Evolutionary conservation across 2,329 filamentous ascomycete species (phyloP).

Genomic region (Aureobasidium sp.): DNA sequence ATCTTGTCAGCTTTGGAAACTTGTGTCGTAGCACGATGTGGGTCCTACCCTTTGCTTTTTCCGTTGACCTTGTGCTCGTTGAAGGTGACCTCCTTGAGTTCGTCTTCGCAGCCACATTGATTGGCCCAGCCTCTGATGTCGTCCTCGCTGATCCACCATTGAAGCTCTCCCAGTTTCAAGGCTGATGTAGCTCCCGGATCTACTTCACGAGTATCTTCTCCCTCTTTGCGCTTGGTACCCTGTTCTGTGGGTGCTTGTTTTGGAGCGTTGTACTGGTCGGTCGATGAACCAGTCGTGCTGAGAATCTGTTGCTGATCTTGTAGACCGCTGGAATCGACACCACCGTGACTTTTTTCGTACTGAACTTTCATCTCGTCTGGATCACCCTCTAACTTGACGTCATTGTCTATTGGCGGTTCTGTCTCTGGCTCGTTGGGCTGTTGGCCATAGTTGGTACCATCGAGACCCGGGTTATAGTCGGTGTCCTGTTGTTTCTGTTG

Average conservation of each 20-base stretch:
- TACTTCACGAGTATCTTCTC: conserved; percentile 39
- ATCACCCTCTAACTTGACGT: not conserved
- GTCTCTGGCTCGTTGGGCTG: conserved; percentile 19
- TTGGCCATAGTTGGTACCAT: conserved; percentile 18
- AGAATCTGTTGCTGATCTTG: conserved; percentile 19
- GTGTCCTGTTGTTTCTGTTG: conserved; percentile 22
- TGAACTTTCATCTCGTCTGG: conserved; percentile 14
- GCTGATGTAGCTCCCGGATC: conserved; percentile 59
- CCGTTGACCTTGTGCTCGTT: conserved; percentile 99
- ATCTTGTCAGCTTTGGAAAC: not conserved
- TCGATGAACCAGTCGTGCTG: conserved; percentile 33
- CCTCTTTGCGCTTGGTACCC: conserved; percentile 55
- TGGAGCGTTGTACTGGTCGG: conserved; percentile 28
- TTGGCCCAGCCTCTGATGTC: conserved; percentile 82
- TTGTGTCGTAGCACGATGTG: not conserved
- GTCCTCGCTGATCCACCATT: conserved; percentile 97
- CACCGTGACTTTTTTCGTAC: conserved; percentile 6
- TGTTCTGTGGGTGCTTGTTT: conserved; percentile 43
- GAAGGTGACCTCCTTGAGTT: conserved; percentile 88
- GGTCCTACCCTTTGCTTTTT: conserved; percentile 86
- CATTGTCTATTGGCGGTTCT: conserved; percentile 5
- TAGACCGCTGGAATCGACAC: not conserved
- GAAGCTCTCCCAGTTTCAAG: conserved; percentile 78
- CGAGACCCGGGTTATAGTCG: conserved; percentile 23
- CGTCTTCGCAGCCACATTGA: conserved; percentile 67